A percentile compares a stretch with the other conserved stretches of the same genome.
These are phyloP conservation scores for Fusarium coicis DNA, from an alignment of 2,329 filamentous ascomycete genomes.

Conservation along the genomic window DNA sequence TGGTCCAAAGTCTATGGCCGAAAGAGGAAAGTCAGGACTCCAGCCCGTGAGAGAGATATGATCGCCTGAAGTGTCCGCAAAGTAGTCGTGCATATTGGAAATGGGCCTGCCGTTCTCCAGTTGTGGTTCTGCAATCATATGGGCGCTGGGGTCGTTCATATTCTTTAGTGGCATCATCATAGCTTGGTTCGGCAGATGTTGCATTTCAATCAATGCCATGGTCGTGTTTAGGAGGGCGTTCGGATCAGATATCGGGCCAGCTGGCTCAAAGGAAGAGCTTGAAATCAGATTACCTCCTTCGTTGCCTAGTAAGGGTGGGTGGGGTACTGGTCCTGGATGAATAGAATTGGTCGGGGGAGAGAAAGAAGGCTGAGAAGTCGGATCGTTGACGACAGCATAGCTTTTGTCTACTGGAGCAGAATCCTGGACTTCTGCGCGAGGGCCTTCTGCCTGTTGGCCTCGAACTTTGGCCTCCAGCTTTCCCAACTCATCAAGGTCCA, in stretches of 20 bases:
- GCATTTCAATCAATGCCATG: not conserved
- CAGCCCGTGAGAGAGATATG: not conserved
- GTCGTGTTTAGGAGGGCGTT: not conserved
- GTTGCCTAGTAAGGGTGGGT: not conserved
- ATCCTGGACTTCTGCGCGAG: not conserved
- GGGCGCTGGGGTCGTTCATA: fast-evolving
- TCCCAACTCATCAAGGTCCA: not conserved
- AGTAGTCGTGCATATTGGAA: not conserved
- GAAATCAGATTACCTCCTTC: fast-evolving
- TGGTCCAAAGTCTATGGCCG: not conserved
- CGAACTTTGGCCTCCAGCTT: not conserved
- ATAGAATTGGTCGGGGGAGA: not conserved
- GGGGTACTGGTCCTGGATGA: not conserved
- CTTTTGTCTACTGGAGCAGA: not conserved
- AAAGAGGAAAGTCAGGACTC: not conserved
- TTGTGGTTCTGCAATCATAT: not conserved
- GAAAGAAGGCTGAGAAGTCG: not conserved
- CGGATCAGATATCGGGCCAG: not conserved
- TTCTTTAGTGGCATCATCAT: not conserved
- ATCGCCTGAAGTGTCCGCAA: not conserved
- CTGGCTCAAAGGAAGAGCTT: not conserved
- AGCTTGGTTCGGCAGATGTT: not conserved
- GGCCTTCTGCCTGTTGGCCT: not conserved
- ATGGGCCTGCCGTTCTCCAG: not conserved
- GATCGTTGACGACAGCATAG: not conserved